Base-by-base conservation (phyloP, 176 grass and related monocot species). In the Hordeum marinum region DNA sequence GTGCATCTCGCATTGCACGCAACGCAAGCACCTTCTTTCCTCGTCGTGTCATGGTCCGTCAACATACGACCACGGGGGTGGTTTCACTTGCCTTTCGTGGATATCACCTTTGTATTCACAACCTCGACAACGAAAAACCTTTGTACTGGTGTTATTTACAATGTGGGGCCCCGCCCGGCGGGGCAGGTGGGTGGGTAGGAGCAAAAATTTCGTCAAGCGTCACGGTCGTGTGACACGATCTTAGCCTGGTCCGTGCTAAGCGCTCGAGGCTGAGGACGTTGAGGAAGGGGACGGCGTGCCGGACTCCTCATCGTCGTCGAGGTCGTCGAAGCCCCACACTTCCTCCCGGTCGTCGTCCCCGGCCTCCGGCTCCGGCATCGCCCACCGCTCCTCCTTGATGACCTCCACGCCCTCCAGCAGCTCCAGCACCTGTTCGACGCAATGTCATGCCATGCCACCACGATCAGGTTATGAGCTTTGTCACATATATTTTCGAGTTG, bases 371-470 rank as follows among this genome's bases (percentile, higher is more conserved):
- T 90, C 83, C 2, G 90, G 91, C 86, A 96, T 91, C 82, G 78
- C 84, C 97, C 94, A 99, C 59, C 78, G 79, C 34, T 96, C 94
- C 64, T 91, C 90, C 57, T 29, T 68, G 68, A 96, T 92, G 85
- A 94, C 91, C 88, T 96, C 91, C n/a, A 63, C 78, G 40, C 68
- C 88, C 64, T 96, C 97, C 76, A 99, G 27, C 75, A 99, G 63
- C 86, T 94, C 94, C 86, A 99, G 52, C 36, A 94, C 97, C 97
- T 99, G 90, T 3, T 52, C 15, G 15, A 17, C 57, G 40, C 3
- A 8, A 52, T 18, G 48, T n/a, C n/a, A n/a, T n/a, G n/a, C n/a
- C 66, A 36, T 8, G 1, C 0, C 4, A 17, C 23, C 40, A 78
- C 43, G 3, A 3, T 26, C 31, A 23, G 39, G 20, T 55, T 20